Conservation (phyloP, 176 grass and related monocot species). For the Rhynchospora pubera region DNA sequence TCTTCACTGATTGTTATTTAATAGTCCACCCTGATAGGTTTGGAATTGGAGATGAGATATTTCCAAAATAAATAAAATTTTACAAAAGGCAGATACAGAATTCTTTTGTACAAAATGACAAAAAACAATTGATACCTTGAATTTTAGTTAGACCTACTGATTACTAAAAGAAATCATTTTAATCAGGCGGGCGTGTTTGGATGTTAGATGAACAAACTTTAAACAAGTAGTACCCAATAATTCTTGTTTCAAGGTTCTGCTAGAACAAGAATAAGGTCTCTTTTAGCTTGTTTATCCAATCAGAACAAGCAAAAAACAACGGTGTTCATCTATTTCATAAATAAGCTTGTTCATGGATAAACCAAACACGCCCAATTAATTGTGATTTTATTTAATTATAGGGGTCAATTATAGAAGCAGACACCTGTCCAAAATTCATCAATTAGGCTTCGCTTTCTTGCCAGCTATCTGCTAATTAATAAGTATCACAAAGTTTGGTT, state of each 20-base stretch:
- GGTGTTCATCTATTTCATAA: no score
- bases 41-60: not conserved
- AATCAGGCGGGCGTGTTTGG: not conserved
- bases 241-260: no score
- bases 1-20: not conserved
- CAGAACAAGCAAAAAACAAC: no score
- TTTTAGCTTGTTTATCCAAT: no score
- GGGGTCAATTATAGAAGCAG: not conserved
- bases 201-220: no score
- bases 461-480: not conserved
- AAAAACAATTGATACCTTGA: not conserved
- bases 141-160: not conserved
- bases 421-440: not conserved
- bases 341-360: no score
- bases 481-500: slow-evolving; percentile 1
- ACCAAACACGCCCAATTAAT: no score
- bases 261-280: no score
- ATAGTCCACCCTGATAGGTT: not conserved
- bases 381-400: not conserved
- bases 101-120: not conserved
- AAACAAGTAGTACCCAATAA: no score
- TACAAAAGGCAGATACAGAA: not conserved
- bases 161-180: not conserved
- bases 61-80: not conserved
- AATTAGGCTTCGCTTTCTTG: not conserved